These are phyloP conservation scores for Omphalea diandra DNA, from an alignment of 441 rosid species.

Conservation along the genomic window DNA sequence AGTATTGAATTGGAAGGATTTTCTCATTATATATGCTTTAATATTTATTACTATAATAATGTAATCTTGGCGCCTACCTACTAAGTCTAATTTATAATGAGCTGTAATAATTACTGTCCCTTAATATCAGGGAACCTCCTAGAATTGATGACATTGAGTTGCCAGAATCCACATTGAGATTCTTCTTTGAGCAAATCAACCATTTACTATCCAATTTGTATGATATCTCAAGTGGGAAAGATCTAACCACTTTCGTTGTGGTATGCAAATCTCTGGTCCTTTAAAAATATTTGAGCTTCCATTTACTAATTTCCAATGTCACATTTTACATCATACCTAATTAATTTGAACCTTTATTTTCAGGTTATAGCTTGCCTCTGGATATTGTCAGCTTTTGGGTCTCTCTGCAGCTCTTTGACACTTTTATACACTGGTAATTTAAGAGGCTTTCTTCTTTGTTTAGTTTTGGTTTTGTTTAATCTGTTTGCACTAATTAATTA, in stretches of 20 bases:
- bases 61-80: too few species aligned
- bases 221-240: constrained; percentile 43
- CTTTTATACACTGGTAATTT: constrained; percentile 45
- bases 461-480: neutral
- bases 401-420: constrained; percentile 41
- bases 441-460: neutral
- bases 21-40: too few species aligned
- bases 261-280: constrained; percentile 31
- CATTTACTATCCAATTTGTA: constrained; percentile 32
- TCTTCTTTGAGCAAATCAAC: constrained; percentile 29
- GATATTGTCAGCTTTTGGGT: constrained; percentile 48
- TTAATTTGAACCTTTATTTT: neutral
- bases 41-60: too few species aligned
- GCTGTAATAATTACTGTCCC: neutral
- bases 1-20: too few species aligned
- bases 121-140: constrained; percentile 37
- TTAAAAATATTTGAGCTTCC: too few species aligned
- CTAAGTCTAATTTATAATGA: too few species aligned
- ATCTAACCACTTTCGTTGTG: constrained; percentile 38
- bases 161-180: constrained; percentile 37
- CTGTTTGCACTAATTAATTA: too few species aligned
- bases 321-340: neutral
- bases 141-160: constrained; percentile 31
- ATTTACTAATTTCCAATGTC: too few species aligned
- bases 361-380: constrained; percentile 45